Percentiles rank a stretch among this genome's conserved stretches.
Conservation (phyloP, 2,329 filamentous ascomycete genomes). For the Spiromastix sp. region DNA sequence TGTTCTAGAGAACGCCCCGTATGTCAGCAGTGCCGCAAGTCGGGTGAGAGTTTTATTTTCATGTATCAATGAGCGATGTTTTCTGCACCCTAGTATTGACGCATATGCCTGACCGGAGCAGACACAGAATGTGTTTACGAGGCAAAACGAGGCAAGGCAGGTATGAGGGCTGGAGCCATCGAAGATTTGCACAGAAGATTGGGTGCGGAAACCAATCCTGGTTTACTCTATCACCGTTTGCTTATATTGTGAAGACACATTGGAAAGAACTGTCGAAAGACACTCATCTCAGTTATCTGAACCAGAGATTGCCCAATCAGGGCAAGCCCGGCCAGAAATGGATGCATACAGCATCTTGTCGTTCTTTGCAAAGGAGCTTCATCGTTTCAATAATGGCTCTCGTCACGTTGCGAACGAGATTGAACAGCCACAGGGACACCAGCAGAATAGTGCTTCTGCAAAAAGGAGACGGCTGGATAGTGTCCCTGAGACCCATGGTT, state of each 20-base stretch:
- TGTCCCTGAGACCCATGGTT: background rate
- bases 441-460: background rate
- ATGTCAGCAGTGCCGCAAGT: conserved; percentile 30
- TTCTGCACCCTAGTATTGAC: conserved; percentile 32
- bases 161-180: conserved; percentile 23
- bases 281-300: background rate
- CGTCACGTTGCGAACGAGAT: background rate
- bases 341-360: background rate
- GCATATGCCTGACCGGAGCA: conserved; percentile 34
- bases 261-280: background rate
- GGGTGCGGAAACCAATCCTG: conserved; percentile 17
- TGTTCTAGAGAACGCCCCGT: conserved; percentile 7
- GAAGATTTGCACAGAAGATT: conserved; percentile 23
- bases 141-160: conserved; percentile 19
- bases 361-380: background rate
- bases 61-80: no score
- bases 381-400: background rate
- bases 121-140: conserved; percentile 24
- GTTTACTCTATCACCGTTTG: conserved; percentile 9
- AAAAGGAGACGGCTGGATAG: background rate
- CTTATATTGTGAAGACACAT: background rate
- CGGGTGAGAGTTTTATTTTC: background rate
- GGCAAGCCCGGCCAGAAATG: background rate
- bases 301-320: background rate
- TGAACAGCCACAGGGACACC: no score